Base-by-base conservation (phyloP, 1,284 basidiomycete species). In the Rhizoctonia solani region DNA sequence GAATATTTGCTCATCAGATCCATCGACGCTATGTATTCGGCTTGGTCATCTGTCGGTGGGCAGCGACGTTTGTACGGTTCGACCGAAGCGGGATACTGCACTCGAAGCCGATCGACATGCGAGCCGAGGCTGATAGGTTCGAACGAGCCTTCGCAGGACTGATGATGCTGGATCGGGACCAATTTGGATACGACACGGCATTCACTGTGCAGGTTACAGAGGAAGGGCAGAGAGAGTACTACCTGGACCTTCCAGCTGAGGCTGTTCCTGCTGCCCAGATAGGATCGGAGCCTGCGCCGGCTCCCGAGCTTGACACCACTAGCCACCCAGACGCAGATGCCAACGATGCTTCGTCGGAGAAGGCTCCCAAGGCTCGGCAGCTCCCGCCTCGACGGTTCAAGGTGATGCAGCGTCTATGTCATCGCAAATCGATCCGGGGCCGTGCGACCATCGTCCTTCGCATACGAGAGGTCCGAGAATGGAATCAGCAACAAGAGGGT, bases 1-100 rank as follows among this genome's bases (percentile, higher is more conserved):
- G 46, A 14, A 11, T 50, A 6, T 63, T 63, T 23, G 46, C 58
- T 3, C 58, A 63, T 32, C 58, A 63, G 16, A n/a, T 50, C 16
- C 47, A 63, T 27, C 39, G 54, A 16, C 37, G 54, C 6, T 39
- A 56, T n/a, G 11, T 34, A 34, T 56, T 14, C 25, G 54, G 54
- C n/a, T 11, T 56, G 37, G 39, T 56, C 16, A 27, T 59, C 6
- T 58, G 55, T 23, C 41, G 55, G 6, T 46, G 25, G 16, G 46
- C 32, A 4, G 55, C 23, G 27, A 59, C 41, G 3, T 59, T 46
- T 21, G 55, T 59, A 0, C 42, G 42, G 23, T 59, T 59, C 30
- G 42, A 59, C 41, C 39, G 55, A 25, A 32, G 25, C 19, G 55
- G 53, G 6, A 54, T 54, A 19, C 11, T 54, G 5, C 23, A 54